These are phyloP conservation scores for Rubus parviflorus DNA, from an alignment of 306 rosid genomes.

Conservation along the genomic window DNA sequence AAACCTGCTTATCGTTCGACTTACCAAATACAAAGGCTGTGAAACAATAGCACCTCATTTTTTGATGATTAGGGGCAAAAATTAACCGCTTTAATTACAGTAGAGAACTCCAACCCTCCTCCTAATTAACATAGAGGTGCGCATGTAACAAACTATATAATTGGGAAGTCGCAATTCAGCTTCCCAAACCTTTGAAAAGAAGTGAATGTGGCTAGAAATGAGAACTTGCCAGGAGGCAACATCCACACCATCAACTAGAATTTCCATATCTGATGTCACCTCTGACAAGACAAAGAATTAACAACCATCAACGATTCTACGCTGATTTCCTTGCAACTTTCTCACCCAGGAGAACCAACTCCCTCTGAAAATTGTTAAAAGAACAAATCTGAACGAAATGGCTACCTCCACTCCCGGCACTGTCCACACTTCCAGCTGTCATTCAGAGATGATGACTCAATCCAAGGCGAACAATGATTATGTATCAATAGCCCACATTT, in stretches of 20 bases:
- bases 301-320: neutral
- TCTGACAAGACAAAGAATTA: conserved; percentile 3
- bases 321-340: conserved; percentile 10
- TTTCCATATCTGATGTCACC: conserved; percentile 19
- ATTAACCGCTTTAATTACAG: conserved; percentile 15
- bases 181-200: conserved; percentile 22
- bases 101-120: conserved; percentile 25
- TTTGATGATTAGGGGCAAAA: conserved; percentile 17
- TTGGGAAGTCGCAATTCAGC: conserved; percentile 13
- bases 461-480: conserved; percentile 68
- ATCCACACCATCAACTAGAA: conserved; percentile 18
- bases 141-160: conserved; percentile 12
- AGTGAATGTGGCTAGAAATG: conserved; percentile 1
- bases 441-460: conserved; percentile 35
- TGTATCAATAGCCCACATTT: conserved; percentile 69
- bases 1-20: conserved; percentile 56
- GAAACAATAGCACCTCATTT: conserved; percentile 24
- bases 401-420: conserved; percentile 79
- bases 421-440: conserved; percentile 68
- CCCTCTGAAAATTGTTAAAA: conserved; percentile 18
- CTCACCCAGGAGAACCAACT: conserved; percentile 10
- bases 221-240: conserved; percentile 16
- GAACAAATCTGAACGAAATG: conserved; percentile 2
- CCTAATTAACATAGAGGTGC: conserved; percentile 9
- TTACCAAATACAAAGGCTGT: conserved; percentile 27